These are phyloP conservation scores for Piloderma croceum DNA, from an alignment of 768 basidiomycete species.

Conservation along the genomic window DNA sequence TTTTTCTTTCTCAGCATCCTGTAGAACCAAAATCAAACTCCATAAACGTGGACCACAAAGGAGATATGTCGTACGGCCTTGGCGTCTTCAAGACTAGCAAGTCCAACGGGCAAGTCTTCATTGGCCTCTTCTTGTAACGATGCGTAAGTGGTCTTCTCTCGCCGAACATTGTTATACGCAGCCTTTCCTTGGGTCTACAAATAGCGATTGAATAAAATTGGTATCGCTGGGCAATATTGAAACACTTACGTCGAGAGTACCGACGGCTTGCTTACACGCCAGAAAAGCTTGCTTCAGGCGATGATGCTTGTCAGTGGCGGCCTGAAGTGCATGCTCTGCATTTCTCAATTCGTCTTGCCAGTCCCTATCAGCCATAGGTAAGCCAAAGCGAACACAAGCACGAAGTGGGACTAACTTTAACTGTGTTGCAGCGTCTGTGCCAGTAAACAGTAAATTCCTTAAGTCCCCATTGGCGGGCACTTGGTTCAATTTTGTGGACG, in stretches of 20 bases:
- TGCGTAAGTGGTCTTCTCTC: conserved; percentile 31
- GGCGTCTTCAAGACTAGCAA: conserved; percentile 50
- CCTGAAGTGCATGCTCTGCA: conserved; percentile 34
- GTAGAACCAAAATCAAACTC: conserved; percentile 5
- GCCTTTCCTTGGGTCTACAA: conserved; percentile 24
- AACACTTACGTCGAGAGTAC: conserved; percentile 30
- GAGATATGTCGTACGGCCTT: conserved; percentile 39
- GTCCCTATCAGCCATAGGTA: conserved; percentile 42
- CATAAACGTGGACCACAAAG: neutral
- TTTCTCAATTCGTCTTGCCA: conserved; percentile 35
- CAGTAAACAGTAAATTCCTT: conserved; percentile 47
- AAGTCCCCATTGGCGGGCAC: conserved; percentile 29
- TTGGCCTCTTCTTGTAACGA: conserved; percentile 56
- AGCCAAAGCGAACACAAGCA: conserved; percentile 2
- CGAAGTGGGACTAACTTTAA: conserved; percentile 33
- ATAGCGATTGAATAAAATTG: neutral
- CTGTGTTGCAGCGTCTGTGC: conserved; percentile 43
- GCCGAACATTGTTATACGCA: conserved; percentile 20
- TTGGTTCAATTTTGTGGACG: conserved; percentile 36
- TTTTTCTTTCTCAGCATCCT: conserved; percentile 58
- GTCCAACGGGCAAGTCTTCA: conserved; percentile 61
- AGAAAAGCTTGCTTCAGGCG: too few relatives aligned
- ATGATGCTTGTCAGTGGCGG: conserved; percentile 21
- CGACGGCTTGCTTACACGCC: conserved; percentile 25
- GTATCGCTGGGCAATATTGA: neutral